Base-by-base conservation (phyloP, 2,329 filamentous ascomycete genomes). In the Pseudopyricularia cyperi region DNA sequence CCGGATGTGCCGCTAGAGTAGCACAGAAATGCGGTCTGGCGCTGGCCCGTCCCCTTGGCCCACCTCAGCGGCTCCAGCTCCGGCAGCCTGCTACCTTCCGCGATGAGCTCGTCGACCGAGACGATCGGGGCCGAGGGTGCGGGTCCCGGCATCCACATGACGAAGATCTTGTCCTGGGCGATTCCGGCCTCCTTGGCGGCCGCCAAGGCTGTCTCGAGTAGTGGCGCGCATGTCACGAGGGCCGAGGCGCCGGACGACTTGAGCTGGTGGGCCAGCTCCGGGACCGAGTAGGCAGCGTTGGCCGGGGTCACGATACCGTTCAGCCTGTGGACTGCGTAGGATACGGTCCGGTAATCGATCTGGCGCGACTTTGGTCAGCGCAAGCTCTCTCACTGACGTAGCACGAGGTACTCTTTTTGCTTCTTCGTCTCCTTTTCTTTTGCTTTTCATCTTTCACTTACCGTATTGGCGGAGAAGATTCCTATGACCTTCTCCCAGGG, bases 401-500 rank as follows among this genome's bases (percentile, higher is more conserved):
- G n/a, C 26, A 4, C 24, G 22, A 4, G 22, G 19, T 8, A 17
- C 24, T 30, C n/a, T 47, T 5, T 2, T 47, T 47, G 7, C 11
- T n/a, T n/a, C n/a, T n/a, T n/a, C n/a, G n/a, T n/a, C n/a, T n/a
- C n/a, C n/a, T n/a, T n/a, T n/a, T n/a, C n/a, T n/a, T n/a, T n/a
- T n/a, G n/a, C n/a, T n/a, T n/a, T n/a, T n/a, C n/a, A n/a, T n/a
- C n/a, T n/a, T n/a, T 7, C 24, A 52, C 62, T 55, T 56, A 71
- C 65, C 34, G 85, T 84, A 60, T 91, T 93, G 55, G 87, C 64
- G 22, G 80, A 82, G 66, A 86, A 90, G 35, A 89, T 71, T 3
- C 74, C 82, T 44, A 85, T 67, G 19, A 88, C 82, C 66, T 89
- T 90, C 58, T 90, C 85, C 80, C 83, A 89, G 60, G 88, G 83